Evolutionary conservation across 495 filamentous ascomycete species (phyloP), one percentile per base, ranked within the genome.

Genomic region (Penicillium bialowiezense): DNA sequence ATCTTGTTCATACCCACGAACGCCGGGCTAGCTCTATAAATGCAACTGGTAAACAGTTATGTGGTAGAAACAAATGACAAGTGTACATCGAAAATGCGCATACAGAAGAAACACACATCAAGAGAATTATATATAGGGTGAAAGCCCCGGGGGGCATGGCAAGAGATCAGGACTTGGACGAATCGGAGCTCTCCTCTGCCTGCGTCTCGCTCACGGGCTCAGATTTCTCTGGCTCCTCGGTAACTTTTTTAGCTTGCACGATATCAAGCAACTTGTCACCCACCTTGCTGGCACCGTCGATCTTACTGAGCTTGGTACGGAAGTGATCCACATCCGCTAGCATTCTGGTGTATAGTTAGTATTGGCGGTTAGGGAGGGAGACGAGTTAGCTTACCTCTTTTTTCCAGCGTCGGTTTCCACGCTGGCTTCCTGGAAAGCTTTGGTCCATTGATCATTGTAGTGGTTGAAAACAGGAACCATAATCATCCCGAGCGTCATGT

Each of bases 401-500:
- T 84, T 86, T 10, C 83, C 90, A 29, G 67, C 66, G 49, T 87
- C 85, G 15, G 80, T 88, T 58, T 71, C 79, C 17, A 92, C 73
- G 14, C 71, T 71, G 26, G 87, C 79, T 41, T 84, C 85, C 35
- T 80, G 67, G 58, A 91, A 89, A 14, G 89, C 86, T 46, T 81
- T 83, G 3, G 84, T 84, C 73, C 91, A 85, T 51, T 93, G 90
- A 48, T 87, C 87, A 53, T 84, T 83, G 63, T 97, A 98, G 64
- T 81, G 90, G 41, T 76, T 79, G 57, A 96, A 96, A 0, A 98
- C 90, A 7, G 90, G 88, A 6, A 77, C 73, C 90, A 97, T 96
- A 62, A 98, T 97, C 72, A 90, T 81, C 34, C 72, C 66, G 0
- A 97, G 83, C 0, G 85, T 86, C 56, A 83, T 79, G 42, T 91